Evolutionary conservation across 352 stramenopile species (phyloP), one percentile per base, ranked within the genome.

Genomic region (Phytophthora kernoviae): DNA sequence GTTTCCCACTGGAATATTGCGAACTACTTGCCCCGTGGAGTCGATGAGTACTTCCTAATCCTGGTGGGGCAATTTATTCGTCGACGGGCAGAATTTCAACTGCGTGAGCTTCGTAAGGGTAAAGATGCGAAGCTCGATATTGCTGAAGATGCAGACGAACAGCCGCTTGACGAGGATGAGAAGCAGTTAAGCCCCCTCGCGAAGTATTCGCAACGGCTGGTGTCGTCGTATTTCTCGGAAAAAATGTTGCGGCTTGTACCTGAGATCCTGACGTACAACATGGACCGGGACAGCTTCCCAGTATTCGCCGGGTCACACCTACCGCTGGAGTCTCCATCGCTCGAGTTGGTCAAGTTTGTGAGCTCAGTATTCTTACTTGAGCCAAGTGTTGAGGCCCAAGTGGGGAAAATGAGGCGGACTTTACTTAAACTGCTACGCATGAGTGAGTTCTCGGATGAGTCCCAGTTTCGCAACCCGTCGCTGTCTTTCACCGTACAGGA

Each of bases 301-400:
- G 72, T 88, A 30, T 82, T 95, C 34, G 84, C 90, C 8, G 95
- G 90, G 10, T 96, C 83, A 20, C 79, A 98, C 65, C 70, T 97
- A 15, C 42, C 22, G 4, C 49, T 96, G 43, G 87, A 84, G 22
- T 93, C 93, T 54, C 91, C 96, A 12, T 81, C 97, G 15, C 78
- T 99, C n/a, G 96, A 99, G 70, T 96, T 99, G 44, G 94, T 99
- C 30, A 99, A 99, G 72, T 97, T 91, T 54, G 79, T 99, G 18
- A 93, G 88, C 57, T 78, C 88, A 15, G 85, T 99, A 11, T 85
- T 99, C 39, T 58, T 89, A 36, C 72, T 99, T 12, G 98, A 99
- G 67, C 62, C 84, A 7, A 90, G 88, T 34, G 81, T 99, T 0
- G 85, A 94, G 17, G 75, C 89, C 9, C 87, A 98, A 63, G 87